Conservation (phyloP, 2,329 filamentous ascomycete species). For the Neobulgaria alba region DNA sequence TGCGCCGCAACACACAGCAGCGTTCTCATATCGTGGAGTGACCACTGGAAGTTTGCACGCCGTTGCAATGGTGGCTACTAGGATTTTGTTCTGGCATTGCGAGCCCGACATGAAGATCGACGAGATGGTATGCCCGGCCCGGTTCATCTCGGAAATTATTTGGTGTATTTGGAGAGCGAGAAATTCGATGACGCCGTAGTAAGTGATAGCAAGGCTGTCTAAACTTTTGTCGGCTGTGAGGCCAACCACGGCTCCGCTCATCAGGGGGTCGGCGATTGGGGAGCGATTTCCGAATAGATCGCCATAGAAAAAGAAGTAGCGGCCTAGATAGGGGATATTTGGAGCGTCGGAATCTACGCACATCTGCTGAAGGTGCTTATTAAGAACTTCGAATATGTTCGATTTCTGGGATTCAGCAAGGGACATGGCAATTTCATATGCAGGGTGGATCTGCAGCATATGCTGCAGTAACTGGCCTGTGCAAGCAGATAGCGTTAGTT, state of each 20-base stretch:
- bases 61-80: conserved; percentile 87
- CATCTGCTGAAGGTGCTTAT: conserved; percentile 75
- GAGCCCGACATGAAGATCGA: conserved; percentile 99
- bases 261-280: conserved; percentile 83
- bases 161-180: conserved; percentile 95
- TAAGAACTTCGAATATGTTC: conserved; percentile 93
- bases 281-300: conserved; percentile 96
- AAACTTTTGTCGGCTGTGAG: conserved; percentile 79
- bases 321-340: conserved; percentile 73
- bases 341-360: conserved; percentile 61
- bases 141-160: conserved; percentile 92
- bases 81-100: conserved; percentile 89
- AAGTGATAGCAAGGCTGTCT: conserved; percentile 80
- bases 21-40: conserved; percentile 88
- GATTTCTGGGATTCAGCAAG: conserved; percentile 73
- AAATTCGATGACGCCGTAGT: conserved; percentile 96
- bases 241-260: conserved; percentile 85
- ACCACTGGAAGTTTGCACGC: conserved; percentile 87
- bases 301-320: conserved; percentile 97
- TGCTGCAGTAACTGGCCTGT: conserved; percentile 92
- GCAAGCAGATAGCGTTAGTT: no score
- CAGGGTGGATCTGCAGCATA: conserved; percentile 89
- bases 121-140: conserved; percentile 73
- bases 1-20: conserved; percentile 93
- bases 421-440: conserved; percentile 73